phyloP scores from a whole-genome alignment of 2,329 filamentous ascomycete species.

The Hymenoscyphus infarciens region DNA sequence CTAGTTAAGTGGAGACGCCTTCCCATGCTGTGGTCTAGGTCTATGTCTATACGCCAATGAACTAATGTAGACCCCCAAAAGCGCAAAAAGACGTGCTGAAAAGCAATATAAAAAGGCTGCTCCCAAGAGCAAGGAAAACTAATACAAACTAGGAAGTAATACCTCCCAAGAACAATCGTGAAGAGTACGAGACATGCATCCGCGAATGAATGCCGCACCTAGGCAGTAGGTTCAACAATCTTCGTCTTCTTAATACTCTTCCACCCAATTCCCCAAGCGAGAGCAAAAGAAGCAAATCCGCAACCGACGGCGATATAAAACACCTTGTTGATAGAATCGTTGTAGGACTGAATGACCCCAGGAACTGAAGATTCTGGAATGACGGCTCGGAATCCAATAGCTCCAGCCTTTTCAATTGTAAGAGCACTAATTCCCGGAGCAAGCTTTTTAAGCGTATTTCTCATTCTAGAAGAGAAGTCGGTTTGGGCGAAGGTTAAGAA shows the following conservation, averaged over 20 bases:
- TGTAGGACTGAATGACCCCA: constrained; percentile 41
- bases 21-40: neutral
- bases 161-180: neutral
- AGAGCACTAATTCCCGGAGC: constrained; percentile 35
- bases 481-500: constrained; percentile 34
- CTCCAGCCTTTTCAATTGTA: constrained; percentile 40
- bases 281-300: constrained; percentile 17
- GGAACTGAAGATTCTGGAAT: constrained; percentile 35
- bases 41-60: neutral
- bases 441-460: constrained; percentile 33
- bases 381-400: constrained; percentile 38
- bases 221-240: constrained; percentile 12
- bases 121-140: neutral
- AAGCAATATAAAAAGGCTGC: neutral
- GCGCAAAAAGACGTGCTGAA: neutral
- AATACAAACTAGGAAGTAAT: neutral
- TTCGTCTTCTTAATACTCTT: constrained; percentile 41
- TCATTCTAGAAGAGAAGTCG: constrained; percentile 27
- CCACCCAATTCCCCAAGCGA: constrained; percentile 43
- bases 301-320: constrained; percentile 25
- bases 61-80: neutral
- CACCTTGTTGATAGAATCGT: constrained; percentile 29
- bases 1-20: neutral
- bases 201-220: neutral
- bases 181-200: neutral